Evolutionary conservation across 129 eudicot species (phyloP), one percentile per base, ranked within the genome.

Genomic region (Centaurea solstitialis): DNA sequence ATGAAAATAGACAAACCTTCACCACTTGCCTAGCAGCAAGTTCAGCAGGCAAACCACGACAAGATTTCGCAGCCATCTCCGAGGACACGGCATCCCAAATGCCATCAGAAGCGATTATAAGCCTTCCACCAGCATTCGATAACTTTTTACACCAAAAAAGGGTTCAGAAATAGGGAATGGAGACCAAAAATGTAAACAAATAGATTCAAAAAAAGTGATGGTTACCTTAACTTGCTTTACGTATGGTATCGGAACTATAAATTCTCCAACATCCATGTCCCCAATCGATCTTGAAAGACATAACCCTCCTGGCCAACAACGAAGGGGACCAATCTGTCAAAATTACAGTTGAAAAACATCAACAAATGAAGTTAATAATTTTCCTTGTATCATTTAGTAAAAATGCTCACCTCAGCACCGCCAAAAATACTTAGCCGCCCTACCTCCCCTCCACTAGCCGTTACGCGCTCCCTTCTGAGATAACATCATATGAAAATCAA

Each of bases 231-330:
- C 96, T 92, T 94, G 98, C 80, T 94, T 94, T 64, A 94, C 98
- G 73, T 92, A 83, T 6, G 98, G 98, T 76, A 94, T 79, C 15
- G 98, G 98, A 74, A 94, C 98, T 4, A 94, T 94, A 68, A 88
- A 92, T 72, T 94, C 98, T 26, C 97, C 97, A 47, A 94, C 98
- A 90, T 94, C 98, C 94, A 89, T 87, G 84, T 94, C 98, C 2
- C 98, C 98, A 17, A 94, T 94, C 40, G 98, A 94, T 77, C 98
- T 82, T 4, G 98, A 94, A 85, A 94, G 98, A 87, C 98, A 94
- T 80, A 94, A 92, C 18, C 98, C 98, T 40, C 98, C 98, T 70
- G 98, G 98, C 98, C 98, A 94, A 86, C 97, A 94, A 73, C 98
- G 94, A 21, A 94, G 94, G 20, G 98, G 98, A 64, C 98, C 98